phyloP scores from a whole-genome alignment of 257 asterid species.

The Ilex asprella region DNA sequence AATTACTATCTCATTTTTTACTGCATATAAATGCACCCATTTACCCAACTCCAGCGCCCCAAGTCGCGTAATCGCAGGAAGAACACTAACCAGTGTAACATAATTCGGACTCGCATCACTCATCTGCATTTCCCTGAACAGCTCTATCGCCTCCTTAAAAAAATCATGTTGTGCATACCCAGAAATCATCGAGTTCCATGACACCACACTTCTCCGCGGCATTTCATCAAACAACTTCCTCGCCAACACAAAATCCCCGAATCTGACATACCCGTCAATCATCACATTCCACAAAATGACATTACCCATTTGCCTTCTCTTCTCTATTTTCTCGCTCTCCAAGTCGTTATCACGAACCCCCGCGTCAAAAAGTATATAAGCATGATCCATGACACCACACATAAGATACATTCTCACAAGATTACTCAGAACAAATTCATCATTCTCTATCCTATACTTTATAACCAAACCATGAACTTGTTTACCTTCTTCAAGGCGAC shows the following conservation, averaged over 20 bases:
- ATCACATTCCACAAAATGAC: background rate
- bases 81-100: background rate
- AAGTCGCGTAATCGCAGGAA: background rate
- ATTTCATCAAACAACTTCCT: background rate
- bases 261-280: background rate
- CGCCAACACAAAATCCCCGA: background rate
- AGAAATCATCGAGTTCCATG: background rate
- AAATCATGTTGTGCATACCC: background rate
- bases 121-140: background rate
- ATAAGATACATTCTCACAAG: background rate
- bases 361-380: background rate
- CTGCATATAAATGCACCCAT: background rate
- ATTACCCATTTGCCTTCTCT: background rate
- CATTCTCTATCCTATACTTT: background rate
- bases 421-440: background rate
- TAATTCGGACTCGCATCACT: background rate
- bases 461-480: background rate
- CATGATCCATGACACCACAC: background rate
- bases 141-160: background rate
- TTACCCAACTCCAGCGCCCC: background rate
- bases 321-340: background rate
- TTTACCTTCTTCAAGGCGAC: background rate
- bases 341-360: background rate
- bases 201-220: background rate
- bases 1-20: background rate